These are phyloP conservation scores for Huntiella abstrusa DNA, from an alignment of 2,329 filamentous ascomycete species.

Conservation along the genomic window DNA sequence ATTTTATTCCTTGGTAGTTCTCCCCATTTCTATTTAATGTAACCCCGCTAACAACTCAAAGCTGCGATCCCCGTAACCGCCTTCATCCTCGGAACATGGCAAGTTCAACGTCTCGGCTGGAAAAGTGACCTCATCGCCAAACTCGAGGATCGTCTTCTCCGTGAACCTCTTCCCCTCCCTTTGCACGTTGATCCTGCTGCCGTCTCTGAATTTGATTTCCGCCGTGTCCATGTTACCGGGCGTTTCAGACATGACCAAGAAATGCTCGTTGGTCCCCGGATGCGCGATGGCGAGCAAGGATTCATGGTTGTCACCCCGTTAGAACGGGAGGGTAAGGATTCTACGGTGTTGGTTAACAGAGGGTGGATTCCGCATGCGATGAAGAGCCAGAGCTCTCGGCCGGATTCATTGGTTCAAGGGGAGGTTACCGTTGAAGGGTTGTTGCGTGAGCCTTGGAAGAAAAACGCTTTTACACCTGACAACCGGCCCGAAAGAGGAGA, in stretches of 20 bases:
- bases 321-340: constrained; percentile 42
- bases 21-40: background rate
- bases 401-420: constrained; percentile 45
- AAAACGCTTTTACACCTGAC: constrained; percentile 91
- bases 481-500: constrained; percentile 68
- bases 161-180: constrained; percentile 69
- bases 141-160: constrained; percentile 79
- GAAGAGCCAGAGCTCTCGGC: constrained; percentile 43
- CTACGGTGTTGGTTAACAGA: constrained; percentile 68
- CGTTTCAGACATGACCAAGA: constrained; percentile 71
- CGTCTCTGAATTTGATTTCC: constrained; percentile 78
- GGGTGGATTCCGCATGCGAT: constrained; percentile 80
- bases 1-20: constrained; percentile 53
- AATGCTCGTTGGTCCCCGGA: constrained; percentile 85
- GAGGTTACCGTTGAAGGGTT: constrained; percentile 69
- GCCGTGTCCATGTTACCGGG: constrained; percentile 60
- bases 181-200: constrained; percentile 64
- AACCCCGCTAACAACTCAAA: constrained; percentile 13
- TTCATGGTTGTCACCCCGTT: constrained; percentile 85
- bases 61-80: constrained; percentile 82
- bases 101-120: constrained; percentile 81
- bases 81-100: constrained; percentile 83
- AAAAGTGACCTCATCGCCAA: constrained; percentile 83
- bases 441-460: constrained; percentile 79
- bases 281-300: constrained; percentile 76